phyloP scores from a whole-genome alignment of 345 rosid species.

The Litchi chinensis region DNA sequence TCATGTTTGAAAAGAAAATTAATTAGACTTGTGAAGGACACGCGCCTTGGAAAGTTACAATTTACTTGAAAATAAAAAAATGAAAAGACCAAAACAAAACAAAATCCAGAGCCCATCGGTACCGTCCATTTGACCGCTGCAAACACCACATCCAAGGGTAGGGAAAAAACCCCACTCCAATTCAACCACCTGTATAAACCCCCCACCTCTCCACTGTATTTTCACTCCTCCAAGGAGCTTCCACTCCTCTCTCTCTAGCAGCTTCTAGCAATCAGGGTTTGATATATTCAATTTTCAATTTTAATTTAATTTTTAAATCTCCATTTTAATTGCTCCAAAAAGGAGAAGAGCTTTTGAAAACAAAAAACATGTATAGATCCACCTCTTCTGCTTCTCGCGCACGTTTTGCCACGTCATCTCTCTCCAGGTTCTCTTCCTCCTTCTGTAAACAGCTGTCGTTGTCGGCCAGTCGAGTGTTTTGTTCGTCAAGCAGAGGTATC shows the following conservation, averaged over 20 bases:
- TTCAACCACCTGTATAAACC: not conserved
- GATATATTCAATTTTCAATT: not conserved
- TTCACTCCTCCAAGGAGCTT: not conserved
- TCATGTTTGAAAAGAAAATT: too few relatives aligned
- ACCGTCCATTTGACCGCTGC: not conserved
- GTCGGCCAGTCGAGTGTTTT: constrained; percentile 30
- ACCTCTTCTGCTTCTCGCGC: constrained; percentile 32
- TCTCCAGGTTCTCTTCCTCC: constrained; percentile 40
- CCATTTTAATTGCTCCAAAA: not conserved
- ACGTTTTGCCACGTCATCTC: constrained; percentile 40
- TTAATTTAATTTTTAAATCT: not conserved
- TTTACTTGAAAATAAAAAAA: not conserved
- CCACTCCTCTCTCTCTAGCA: not conserved
- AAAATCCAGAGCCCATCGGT: not conserved
- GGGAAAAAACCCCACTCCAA: constrained; percentile 4
- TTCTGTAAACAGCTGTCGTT: constrained; percentile 17
- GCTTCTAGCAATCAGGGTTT: not conserved
- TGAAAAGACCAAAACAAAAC: too few relatives aligned
- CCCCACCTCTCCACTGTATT: not conserved
- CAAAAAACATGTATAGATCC: not conserved
- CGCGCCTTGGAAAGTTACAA: too few relatives aligned
- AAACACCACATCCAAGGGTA: not conserved
- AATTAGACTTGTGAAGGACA: too few relatives aligned
- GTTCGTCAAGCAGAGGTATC: constrained; percentile 28
- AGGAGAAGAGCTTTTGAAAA: too few relatives aligned